Conservation (phyloP, 2,329 filamentous ascomycete species). For the Diaporthe destruens region DNA sequence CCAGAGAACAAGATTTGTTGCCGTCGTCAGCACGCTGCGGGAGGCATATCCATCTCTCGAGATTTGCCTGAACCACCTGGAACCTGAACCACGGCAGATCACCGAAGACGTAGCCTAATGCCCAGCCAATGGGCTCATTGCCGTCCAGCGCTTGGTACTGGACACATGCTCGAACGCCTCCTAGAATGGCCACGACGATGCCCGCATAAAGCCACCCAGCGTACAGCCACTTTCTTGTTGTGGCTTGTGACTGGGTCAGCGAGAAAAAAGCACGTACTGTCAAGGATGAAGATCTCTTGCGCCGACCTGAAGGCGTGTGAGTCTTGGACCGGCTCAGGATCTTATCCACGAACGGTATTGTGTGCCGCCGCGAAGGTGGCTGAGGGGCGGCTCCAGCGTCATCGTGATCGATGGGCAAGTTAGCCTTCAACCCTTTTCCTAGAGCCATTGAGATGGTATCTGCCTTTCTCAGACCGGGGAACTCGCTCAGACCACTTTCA, state of each 20-base stretch:
- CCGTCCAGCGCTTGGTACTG: constrained; percentile 74
- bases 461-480: constrained; percentile 17
- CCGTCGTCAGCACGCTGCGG: constrained; percentile 59
- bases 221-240: constrained; percentile 84
- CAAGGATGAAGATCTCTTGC: constrained; percentile 73
- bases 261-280: constrained; percentile 81
- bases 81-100: constrained; percentile 80
- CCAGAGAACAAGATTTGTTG: constrained; percentile 60
- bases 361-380: constrained; percentile 58
- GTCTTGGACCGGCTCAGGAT: constrained; percentile 55
- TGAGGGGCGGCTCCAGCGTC: background rate
- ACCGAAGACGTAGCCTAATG: constrained; percentile 88
- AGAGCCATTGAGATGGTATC: constrained; percentile 20
- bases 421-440: constrained; percentile 2
- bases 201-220: constrained; percentile 81
- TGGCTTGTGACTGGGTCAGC: constrained; percentile 83
- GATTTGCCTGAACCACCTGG: constrained; percentile 74
- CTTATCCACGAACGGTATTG: constrained; percentile 60
- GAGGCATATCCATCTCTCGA: constrained; percentile 82
- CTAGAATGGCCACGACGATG: constrained; percentile 74
- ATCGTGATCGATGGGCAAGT: constrained; percentile 7
- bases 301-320: constrained; percentile 73
- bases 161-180: constrained; percentile 79
- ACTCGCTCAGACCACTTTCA: constrained; percentile 9
- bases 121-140: constrained; percentile 92